Percentiles rank a stretch among this genome's conserved stretches.
These are phyloP conservation scores for Gossypium australe DNA, from an alignment of 345 rosid genomes.

Conservation along the genomic window DNA sequence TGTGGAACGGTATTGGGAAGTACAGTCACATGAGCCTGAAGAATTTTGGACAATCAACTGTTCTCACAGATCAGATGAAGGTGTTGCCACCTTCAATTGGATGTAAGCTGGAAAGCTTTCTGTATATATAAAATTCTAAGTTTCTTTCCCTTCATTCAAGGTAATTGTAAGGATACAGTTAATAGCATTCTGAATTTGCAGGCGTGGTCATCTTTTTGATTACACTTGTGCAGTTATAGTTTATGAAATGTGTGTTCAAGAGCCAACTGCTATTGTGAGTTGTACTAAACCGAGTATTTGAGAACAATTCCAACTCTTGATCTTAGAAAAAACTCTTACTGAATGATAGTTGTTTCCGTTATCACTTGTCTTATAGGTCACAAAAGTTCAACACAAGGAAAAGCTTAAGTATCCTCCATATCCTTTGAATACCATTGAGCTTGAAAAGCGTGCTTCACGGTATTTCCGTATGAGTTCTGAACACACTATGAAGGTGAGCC, in stretches of 20 bases:
- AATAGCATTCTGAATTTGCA: conserved; percentile 30
- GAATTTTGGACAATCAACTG: conserved; percentile 92
- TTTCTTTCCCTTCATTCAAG: conserved; percentile 12
- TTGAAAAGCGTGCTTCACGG: conserved; percentile 94
- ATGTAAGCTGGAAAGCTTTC: conserved; percentile 42
- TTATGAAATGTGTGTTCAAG: conserved; percentile 91
- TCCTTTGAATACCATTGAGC: conserved; percentile 95
- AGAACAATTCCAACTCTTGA: conserved; percentile 13
- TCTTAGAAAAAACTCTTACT: conserved; percentile 2
- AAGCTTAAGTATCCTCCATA: conserved; percentile 77
- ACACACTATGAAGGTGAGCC: conserved; percentile 82
- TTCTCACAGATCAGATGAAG: conserved; percentile 74
- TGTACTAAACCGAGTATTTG: conserved; percentile 10
- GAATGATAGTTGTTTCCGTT: conserved; percentile 9
- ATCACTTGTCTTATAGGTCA: conserved; percentile 50
- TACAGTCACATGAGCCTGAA: conserved; percentile 94
- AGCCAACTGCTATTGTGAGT: conserved; percentile 85
- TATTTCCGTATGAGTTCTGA: conserved; percentile 94
- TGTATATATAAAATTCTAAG: conserved; percentile 7
- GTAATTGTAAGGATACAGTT: conserved; percentile 5
- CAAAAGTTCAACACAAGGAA: conserved; percentile 74
- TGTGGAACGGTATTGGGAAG: conserved; percentile 94
- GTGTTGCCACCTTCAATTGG: conserved; percentile 77
- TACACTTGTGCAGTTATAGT: conserved; percentile 64
- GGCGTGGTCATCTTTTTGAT: conserved; percentile 97